Evolutionary conservation across 2,329 filamentous ascomycete species (phyloP), one percentile per base, ranked within the genome.

Genomic region (Blastomyces emzantsi): DNA sequence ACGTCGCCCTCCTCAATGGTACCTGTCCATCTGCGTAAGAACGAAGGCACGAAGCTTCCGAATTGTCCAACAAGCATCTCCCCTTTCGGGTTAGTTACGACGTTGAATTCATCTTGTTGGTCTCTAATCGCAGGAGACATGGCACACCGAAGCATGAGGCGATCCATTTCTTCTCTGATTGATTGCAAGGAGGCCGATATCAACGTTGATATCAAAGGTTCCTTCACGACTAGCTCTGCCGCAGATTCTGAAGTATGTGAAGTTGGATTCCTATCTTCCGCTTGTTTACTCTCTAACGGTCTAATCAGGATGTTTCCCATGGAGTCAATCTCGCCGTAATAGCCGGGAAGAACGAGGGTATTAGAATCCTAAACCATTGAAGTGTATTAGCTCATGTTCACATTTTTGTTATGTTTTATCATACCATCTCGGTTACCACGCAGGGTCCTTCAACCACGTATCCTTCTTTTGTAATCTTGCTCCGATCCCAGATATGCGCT

Each of bases 11-110:
- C 79, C 58, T 81, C 77, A 55, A 82, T 75, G 0, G 77, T 76
- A 1, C 77, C 79, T n/a, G 74, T 73, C 79, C 79, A 82, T 1
- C 73, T 71, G 1, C 74, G 68, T n/a, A 82, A 67, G 62, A 82
- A 81, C 52, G 79, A 74, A 0, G 74, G 74, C 64, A 81, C 81
- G 66, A 81, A 81, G 65, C 78, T 80, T 2, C 79, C 80, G 45
- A 82, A 81, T 59, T 82, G 80, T 0, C 80, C 80, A 7, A 80
- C 80, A 0, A 82, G 73, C 79, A 82, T 82, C 65, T 81, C 75
- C 3, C 80, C 80, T 1, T 74, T 69, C 0, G 73, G 72, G 52
- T 80, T 79, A 4, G 80, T 81, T 60, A 82, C 80, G n/a, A 82
- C 79, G 41, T 82, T 82, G 70, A 81, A 82, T 64, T 82, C 80